Evolutionary conservation across 768 basidiomycete genomes (phyloP).

Genomic region (Termitomyces sp.): DNA sequence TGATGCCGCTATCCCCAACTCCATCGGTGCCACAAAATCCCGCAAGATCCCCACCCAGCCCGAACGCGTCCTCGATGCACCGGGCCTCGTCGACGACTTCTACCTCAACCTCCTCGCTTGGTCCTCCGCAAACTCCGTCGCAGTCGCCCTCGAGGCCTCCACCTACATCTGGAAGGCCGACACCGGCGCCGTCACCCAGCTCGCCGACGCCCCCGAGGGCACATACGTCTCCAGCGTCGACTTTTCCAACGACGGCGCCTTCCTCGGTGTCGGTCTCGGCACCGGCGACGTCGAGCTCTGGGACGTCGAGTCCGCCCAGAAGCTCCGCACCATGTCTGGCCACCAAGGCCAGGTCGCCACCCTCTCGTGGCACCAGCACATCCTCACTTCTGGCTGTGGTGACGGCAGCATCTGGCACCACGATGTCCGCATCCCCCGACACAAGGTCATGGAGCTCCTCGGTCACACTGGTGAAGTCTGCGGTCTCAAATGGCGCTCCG

Average conservation of each 20-base stretch:
- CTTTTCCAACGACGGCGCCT: slow-evolving; percentile 78
- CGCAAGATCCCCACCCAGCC: slow-evolving; percentile 85
- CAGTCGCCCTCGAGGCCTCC: slow-evolving; percentile 81
- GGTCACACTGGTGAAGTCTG: slow-evolving; percentile 95
- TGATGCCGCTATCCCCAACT: slow-evolving; percentile 58
- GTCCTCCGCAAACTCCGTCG: slow-evolving; percentile 83
- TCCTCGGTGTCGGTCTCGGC: slow-evolving; percentile 78
- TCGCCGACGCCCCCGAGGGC: slow-evolving; percentile 74
- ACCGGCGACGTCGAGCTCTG: slow-evolving; percentile 91
- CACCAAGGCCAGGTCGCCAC: slow-evolving; percentile 83
- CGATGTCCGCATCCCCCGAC: slow-evolving; percentile 83
- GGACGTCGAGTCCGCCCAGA: slow-evolving; percentile 78
- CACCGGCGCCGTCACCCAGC: slow-evolving; percentile 75
- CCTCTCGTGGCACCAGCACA: slow-evolving; percentile 84
- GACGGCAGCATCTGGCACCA: slow-evolving; percentile 97
- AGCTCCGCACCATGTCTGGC: slow-evolving; percentile 87
- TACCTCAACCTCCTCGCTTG: slow-evolving; percentile 94
- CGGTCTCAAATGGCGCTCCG: slow-evolving; percentile 84
- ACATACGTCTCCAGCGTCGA: slow-evolving; percentile 75
- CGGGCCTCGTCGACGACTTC: slow-evolving; percentile 92
- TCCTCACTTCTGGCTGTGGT: slow-evolving; percentile 84
- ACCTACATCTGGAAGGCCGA: slow-evolving; percentile 97
- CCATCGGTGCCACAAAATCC: slow-evolving; percentile 63
- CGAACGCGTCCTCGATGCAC: slow-evolving; percentile 93
- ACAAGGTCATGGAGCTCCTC: slow-evolving; percentile 86